Base-by-base conservation (phyloP, 176 grass and related monocot genomes). In the Alopecurus myosuroides region DNA sequence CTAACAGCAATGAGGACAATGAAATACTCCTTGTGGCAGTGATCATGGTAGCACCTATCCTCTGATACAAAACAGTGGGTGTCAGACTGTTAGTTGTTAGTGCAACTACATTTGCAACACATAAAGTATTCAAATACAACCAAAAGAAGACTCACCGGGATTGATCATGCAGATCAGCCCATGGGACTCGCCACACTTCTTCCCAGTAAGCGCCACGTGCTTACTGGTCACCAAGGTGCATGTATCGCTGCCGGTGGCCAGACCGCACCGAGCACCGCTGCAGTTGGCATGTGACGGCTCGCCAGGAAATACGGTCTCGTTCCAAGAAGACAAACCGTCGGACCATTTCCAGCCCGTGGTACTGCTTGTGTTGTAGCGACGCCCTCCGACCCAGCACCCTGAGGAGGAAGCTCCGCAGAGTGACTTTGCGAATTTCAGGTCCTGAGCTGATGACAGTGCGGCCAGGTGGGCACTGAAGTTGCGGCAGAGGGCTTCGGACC, bases 341-440 rank as follows among this genome's bases (percentile, higher is more conserved):
- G 91, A 93, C 86, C 90, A 95, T 93, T 89, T 93, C 94, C 94
- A 96, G 10, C 73, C 51, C 17, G 23, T 34, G 19, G 30, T 37
- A 17, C 74, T 53, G 51, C 71, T 73, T 11, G 28, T 45, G 62
- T 86, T 93, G 77, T 88, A 80, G 45, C n/a, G 75, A 55, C 37
- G 85, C 63, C 91, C 91, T 82, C 95, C 91, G 61, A 95, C 87
- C 95, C 95, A 98, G 63, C 95, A 98, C 11, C 95, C 93, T 0
- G 62, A 85, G 70, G 52, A 71, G 62, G 79, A 85, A 44, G 86
- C 18, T 39, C 55, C 78, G 69, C 95, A 95, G 11, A 98, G 63
- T 74, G 82, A 90, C 35, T 68, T 88, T 9, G 69, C 89, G 20
- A 98, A 90, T 37, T 42, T 91, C 37, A 95, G 79, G 81, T 95